Evolutionary conservation across 345 rosid genomes (phyloP), one percentile per base, ranked within the genome.

Genomic region (Draba incana): DNA sequence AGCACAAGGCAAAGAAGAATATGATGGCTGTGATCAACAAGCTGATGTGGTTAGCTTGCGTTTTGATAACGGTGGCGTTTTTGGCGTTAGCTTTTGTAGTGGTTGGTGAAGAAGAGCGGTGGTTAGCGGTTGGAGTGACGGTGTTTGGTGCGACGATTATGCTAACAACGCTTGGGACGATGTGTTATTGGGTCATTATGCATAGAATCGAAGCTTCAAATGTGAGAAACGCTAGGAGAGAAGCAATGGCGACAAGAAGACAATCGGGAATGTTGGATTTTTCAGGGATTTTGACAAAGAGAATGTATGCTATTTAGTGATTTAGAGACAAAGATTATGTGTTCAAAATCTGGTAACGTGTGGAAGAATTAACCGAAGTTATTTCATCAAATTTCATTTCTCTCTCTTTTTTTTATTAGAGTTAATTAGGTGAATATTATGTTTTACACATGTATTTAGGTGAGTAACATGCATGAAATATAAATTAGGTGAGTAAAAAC

Each of bases 1-100:
- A 90, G 60, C 86, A 89, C 75, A 93, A 88, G 78, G 97, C 94
- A 0, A 90, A 93, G 86, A 93, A 88, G 86, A 92, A 86, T 55
- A 80, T 90, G 97, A 93, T 93, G 98, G 90, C 94, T 3, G 67
- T 90, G 8, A 93, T 93, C 46, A 93, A 93, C 80, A 93, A 93
- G 79, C 43, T 93, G 70, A 88, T 90, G 98, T 93, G 98, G 98
- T 69, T 88, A 24, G 98, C 98, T 30, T 92, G 98, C 45, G 87
- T 81, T 53, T 88, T 92, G 53, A 61, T 92, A 13, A 84, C 97
- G 2, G 92, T 92, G 0, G 96, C 97, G 10, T 86, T 80, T 50
- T 78, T 90, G 51, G 85, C 98, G 15, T 84, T 92, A 25, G 81
- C 98, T 33, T 90, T 85, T 59, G 71, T 93, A 35, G 98, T 90